These are phyloP conservation scores for Coniosporium apollinis DNA, from an alignment of 495 filamentous ascomycete genomes.

Conservation along the genomic window DNA sequence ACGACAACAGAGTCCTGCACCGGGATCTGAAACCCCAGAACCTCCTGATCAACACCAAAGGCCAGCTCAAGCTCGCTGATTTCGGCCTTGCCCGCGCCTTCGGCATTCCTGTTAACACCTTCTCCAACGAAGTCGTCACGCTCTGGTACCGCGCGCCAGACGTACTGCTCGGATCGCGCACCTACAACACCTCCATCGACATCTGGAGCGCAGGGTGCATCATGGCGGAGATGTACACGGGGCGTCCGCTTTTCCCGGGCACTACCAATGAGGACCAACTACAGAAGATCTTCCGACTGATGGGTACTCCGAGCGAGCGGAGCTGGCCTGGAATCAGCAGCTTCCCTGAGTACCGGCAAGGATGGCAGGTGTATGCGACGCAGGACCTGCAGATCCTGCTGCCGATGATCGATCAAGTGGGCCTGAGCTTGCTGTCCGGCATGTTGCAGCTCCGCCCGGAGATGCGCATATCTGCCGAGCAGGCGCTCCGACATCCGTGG, in stretches of 20 bases:
- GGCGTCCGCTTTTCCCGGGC: conserved; percentile 80
- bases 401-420: conserved; percentile 72
- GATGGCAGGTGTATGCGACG: conserved; percentile 88
- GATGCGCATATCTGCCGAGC: conserved; percentile 68
- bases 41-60: conserved; percentile 62
- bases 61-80: conserved; percentile 69
- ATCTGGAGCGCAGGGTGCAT: conserved; percentile 97
- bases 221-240: conserved; percentile 97
- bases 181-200: conserved; percentile 95
- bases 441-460: conserved; percentile 93
- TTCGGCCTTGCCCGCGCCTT: conserved; percentile 88
- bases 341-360: conserved; percentile 88
- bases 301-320: conserved; percentile 86
- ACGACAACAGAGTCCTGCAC: conserved; percentile 88
- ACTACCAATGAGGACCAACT: conserved; percentile 95
- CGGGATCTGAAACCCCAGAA: conserved; percentile 96
- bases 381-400: conserved; percentile 74
- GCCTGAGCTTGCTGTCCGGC: conserved; percentile 66
- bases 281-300: conserved; percentile 87
- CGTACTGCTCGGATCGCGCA: conserved; percentile 74
- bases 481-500: conserved; percentile 81
- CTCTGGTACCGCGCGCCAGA: conserved; percentile 94
- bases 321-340: conserved; percentile 82
- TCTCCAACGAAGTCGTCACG: conserved; percentile 94
- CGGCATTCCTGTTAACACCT: conserved; percentile 94